Percentiles rank a stretch among this genome's conserved stretches.
phyloP scores from a whole-genome alignment of 2,329 filamentous ascomycete species.

The Xylaria hypoxylon region DNA sequence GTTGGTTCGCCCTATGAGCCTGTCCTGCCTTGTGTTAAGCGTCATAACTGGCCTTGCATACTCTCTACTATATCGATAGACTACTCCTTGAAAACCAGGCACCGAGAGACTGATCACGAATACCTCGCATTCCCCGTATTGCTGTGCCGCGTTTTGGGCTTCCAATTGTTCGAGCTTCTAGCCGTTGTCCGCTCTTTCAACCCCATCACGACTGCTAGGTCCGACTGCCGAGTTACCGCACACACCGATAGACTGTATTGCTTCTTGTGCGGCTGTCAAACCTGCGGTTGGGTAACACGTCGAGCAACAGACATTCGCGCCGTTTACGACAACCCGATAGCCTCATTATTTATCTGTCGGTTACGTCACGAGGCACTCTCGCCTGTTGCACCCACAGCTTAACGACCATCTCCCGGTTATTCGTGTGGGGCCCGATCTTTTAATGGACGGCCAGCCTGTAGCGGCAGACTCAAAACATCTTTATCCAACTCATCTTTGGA shows the following conservation, averaged over 20 bases:
- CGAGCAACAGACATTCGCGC: conserved; percentile 15
- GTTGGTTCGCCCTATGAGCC: conserved; percentile 25
- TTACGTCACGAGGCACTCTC: conserved; percentile 42
- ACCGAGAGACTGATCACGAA: conserved; percentile 21
- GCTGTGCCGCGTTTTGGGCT: conserved; percentile 31
- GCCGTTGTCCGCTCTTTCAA: conserved; percentile 20
- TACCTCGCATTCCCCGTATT: conserved; percentile 31
- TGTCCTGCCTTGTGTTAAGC: conserved; percentile 34
- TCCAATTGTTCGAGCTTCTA: conserved; percentile 32
- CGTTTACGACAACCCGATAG: conserved; percentile 14
- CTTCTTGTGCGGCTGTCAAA: conserved; percentile 16
- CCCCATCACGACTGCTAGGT: conserved; percentile 16
- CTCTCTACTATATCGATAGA: conserved; percentile 43
- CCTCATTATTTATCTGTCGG: conserved; percentile 16
- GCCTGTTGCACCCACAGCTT: conserved; percentile 37
- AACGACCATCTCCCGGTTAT: conserved; percentile 43
- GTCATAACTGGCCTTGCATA: conserved; percentile 43
- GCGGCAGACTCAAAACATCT: conserved; percentile 62
- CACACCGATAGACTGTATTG: conserved; percentile 15
- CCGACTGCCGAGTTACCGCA: conserved; percentile 13
- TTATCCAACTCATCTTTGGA: conserved; percentile 59
- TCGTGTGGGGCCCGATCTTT: conserved; percentile 51
- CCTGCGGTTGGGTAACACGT: conserved; percentile 9
- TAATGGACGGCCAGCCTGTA: conserved; percentile 65
- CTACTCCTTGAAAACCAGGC: conserved; percentile 20